Evolutionary conservation across 257 asterid genomes (phyloP), one percentile per base, ranked within the genome.

Genomic region (Fraxinus cuspidata): DNA sequence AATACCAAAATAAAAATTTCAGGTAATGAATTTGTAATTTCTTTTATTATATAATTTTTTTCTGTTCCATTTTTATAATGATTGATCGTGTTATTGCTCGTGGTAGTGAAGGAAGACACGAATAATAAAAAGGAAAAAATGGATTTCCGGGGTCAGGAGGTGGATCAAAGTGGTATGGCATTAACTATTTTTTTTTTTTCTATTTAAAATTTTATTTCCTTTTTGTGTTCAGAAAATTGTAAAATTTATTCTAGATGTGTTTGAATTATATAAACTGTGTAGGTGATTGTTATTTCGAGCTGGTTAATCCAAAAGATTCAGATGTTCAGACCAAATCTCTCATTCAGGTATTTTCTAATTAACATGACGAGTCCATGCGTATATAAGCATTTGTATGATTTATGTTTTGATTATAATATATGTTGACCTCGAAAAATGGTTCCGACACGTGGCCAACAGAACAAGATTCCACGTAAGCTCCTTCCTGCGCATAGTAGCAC

Each of bases 251-350:
- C 34, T 3, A 31, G 77, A 65, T 42, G 5, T 69, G 68, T 73
- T 28, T 15, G 31, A 13, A 53, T 15, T 63, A 6, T 72, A 21
- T 64, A 32, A 11, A 66, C 23, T 49, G 18, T 73, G 19, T 81
- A 95, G 99, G 92, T 74, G 81, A 82, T 60, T 84, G 78, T 77
- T 77, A 81, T 79, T 89, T 91, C 70, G 86, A 88, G 86, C 92
- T 91, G n/a, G 88, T 92, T 60, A 91, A 91, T 83, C 96, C 99
- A 5, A 93, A 86, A 74, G 92, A 90, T 77, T 79, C 87, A 8
- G 92, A 83, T 58, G 89, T 68, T 29, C 70, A 72, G 64, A 85
- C 94, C 79, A 88, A 85, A 87, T 79, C 84, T 71, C 88, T 90
- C 8, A 88, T 95, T 51, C 86, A 93, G 99, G 99, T 95, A 83